Evolutionary conservation across 176 grass and related monocot species (phyloP).

Genomic region (Chrysopogon serrulatus): DNA sequence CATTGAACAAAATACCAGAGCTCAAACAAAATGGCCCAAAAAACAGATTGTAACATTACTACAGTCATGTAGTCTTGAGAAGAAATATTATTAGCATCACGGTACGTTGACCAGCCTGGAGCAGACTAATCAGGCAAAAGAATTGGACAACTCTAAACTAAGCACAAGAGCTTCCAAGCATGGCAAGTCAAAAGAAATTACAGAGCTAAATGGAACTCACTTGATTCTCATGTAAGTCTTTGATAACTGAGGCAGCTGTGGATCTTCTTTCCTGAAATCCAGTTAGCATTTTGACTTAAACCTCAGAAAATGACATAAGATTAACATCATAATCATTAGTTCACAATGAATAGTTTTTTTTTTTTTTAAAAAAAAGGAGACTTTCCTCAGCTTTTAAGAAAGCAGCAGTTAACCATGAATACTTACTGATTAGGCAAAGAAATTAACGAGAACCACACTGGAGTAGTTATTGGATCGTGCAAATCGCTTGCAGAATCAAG

Average conservation of each 20-base stretch:
- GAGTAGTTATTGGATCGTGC: conserved; percentile 34
- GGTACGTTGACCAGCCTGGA: background rate
- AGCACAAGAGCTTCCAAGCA: background rate
- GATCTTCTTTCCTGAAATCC: conserved; percentile 65
- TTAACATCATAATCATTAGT: background rate
- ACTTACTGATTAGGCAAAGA: conserved; percentile 72
- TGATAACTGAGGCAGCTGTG: conserved; percentile 66
- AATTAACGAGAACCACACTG: conserved; percentile 84
- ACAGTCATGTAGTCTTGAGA: background rate
- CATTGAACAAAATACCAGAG: background rate
- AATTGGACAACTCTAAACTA: background rate
- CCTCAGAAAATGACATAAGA: background rate
- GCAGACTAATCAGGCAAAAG: background rate
- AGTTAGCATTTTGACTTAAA: conserved; percentile 21
- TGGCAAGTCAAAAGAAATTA: background rate
- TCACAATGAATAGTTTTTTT: background rate
- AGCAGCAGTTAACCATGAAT: background rate
- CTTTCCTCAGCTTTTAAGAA: background rate
- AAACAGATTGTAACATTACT: background rate
- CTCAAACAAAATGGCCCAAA: background rate
- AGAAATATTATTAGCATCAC: background rate
- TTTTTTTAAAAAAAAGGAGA: background rate
- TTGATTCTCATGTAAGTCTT: conserved; percentile 72
- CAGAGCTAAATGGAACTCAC: conserved; percentile 40
- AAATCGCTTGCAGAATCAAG: conserved; percentile 34